These are phyloP conservation scores for Chalciporus chontae DNA, from an alignment of 768 basidiomycete genomes.

Conservation along the genomic window DNA sequence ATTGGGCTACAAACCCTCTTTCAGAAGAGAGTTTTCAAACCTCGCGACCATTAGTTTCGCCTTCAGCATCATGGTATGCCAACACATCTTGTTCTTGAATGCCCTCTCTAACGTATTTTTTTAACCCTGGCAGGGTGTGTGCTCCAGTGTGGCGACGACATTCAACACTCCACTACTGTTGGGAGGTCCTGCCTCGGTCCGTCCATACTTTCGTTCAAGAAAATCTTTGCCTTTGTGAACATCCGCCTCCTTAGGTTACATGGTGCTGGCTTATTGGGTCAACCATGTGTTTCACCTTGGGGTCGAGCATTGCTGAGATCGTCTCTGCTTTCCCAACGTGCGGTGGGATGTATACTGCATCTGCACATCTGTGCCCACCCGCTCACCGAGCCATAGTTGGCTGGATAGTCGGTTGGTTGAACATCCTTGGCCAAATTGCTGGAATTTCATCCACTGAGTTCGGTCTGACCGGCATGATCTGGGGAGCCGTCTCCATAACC, in stretches of 20 bases:
- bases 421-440: constrained; percentile 80
- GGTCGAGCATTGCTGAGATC: constrained; percentile 71
- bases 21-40: constrained; percentile 83
- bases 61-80: constrained; percentile 67
- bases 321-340: constrained; percentile 75
- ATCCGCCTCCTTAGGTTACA: constrained; percentile 37
- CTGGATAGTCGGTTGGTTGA: constrained; percentile 82
- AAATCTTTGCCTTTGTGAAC: not conserved
- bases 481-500: constrained; percentile 53
- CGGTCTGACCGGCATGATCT: constrained; percentile 74
- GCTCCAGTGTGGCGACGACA: constrained; percentile 73
- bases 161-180: constrained; percentile 71
- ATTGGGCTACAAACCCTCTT: constrained; percentile 73
- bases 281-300: constrained; percentile 70
- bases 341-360: constrained; percentile 77
- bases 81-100: not conserved
- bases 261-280: constrained; percentile 80
- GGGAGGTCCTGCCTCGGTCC: constrained; percentile 67
- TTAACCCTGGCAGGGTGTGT: constrained; percentile 50
- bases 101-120: not conserved
- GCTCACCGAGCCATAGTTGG: constrained; percentile 64
- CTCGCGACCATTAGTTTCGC: constrained; percentile 75
- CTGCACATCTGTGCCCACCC: constrained; percentile 62
- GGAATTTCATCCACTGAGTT: constrained; percentile 87
- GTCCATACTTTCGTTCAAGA: constrained; percentile 13